A percentile compares a stretch with the other conserved stretches of the same genome.
Evolutionary conservation across 768 basidiomycete genomes (phyloP).

Genomic region (Tubosaeta sp.): DNA sequence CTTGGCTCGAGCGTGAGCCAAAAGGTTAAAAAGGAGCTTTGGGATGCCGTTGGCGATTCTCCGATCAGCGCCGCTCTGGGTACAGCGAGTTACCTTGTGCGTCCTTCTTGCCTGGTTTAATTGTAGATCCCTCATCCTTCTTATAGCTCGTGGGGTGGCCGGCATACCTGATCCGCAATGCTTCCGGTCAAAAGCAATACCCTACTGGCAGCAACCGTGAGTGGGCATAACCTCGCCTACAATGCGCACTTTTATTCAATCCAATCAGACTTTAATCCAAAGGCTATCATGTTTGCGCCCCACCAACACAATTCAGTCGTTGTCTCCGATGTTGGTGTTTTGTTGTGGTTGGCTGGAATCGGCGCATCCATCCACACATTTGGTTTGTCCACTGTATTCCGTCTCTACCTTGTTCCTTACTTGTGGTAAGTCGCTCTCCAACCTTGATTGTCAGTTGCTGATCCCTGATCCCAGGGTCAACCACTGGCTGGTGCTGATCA

Average conservation of each 20-base stretch:
- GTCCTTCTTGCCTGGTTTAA: slow-evolving; percentile 13
- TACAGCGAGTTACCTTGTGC: slow-evolving; percentile 57
- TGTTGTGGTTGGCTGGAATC: slow-evolving; percentile 65
- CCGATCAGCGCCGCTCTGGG: slow-evolving; percentile 65
- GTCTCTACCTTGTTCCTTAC: slow-evolving; percentile 84
- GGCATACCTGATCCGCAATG: slow-evolving; percentile 74
- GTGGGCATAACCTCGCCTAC: slow-evolving; percentile 24
- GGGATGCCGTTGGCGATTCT: slow-evolving; percentile 88
- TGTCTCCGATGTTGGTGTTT: slow-evolving; percentile 77
- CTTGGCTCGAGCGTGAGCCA: slow-evolving; percentile 61
- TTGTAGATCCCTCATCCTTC: neutral
- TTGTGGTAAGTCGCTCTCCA: slow-evolving; percentile 49
- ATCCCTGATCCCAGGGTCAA: slow-evolving; percentile 51
- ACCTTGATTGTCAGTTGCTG: neutral
- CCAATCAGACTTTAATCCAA: slow-evolving; percentile 67
- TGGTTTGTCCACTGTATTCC: slow-evolving; percentile 70
- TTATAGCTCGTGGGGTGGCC: slow-evolving; percentile 79
- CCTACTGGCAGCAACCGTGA: slow-evolving; percentile 75
- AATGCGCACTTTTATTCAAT: neutral
- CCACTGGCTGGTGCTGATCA: slow-evolving; percentile 95
- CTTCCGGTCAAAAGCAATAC: slow-evolving; percentile 82
- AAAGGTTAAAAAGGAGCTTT: slow-evolving; percentile 67
- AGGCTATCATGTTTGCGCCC: slow-evolving; percentile 75
- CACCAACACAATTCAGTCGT: slow-evolving; percentile 75
- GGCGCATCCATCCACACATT: slow-evolving; percentile 51